Percentiles rank a stretch among this genome's conserved stretches.
Conservation (phyloP, 768 basidiomycete species). For the Phallus indusiatus region DNA sequence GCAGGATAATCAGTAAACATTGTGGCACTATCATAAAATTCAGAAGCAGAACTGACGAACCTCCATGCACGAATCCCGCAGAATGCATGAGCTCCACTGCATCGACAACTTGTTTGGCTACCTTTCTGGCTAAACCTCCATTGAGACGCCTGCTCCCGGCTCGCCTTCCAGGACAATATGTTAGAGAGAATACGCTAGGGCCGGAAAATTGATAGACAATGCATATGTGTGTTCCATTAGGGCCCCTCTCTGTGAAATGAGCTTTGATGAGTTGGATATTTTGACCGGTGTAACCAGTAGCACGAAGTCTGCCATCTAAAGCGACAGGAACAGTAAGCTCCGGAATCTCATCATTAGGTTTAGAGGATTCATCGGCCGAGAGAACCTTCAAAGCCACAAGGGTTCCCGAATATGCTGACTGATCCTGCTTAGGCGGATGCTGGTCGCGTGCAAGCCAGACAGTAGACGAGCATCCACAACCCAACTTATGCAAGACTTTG, state of each 20-base stretch:
- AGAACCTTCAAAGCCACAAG: slow-evolving; percentile 24
- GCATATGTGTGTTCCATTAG: slow-evolving; percentile 42
- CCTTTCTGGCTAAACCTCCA: slow-evolving; percentile 25
- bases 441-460: slow-evolving; percentile 43
- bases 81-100: slow-evolving; percentile 25
- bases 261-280: slow-evolving; percentile 27
- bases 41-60: slow-evolving; percentile 13
- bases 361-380: slow-evolving; percentile 23
- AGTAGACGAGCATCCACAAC: slow-evolving; percentile 40
- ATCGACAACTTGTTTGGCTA: slow-evolving; percentile 23
- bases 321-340: slow-evolving; percentile 27
- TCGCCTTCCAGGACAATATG: slow-evolving; percentile 22
- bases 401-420: no score
- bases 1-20: no score
- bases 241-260: slow-evolving; percentile 38
- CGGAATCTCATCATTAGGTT: slow-evolving; percentile 15
- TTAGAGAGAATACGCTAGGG: slow-evolving; percentile 26
- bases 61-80: slow-evolving; percentile 28
- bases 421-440: no score
- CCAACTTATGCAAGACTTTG: slow-evolving; percentile 44
- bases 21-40: background rate
- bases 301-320: slow-evolving; percentile 24
- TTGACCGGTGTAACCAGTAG: slow-evolving; percentile 18
- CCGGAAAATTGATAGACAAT: slow-evolving; percentile 40
- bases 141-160: slow-evolving; percentile 25